A percentile compares a stretch with the other conserved stretches of the same genome.
phyloP scores from a whole-genome alignment of 169 alveolate species.

The Cryptosporidium muris region DNA sequence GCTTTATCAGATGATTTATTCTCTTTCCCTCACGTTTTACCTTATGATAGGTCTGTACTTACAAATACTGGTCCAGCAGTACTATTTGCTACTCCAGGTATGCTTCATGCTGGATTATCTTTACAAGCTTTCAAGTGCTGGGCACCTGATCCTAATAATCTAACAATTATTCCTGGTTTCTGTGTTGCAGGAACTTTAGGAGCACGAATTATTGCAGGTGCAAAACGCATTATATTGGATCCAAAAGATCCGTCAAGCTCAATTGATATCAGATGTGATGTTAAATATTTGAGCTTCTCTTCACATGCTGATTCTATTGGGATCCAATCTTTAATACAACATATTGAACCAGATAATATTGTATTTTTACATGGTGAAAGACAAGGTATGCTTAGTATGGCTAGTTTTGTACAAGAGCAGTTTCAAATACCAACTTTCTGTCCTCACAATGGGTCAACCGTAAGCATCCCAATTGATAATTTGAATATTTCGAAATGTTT shows the following conservation, averaged over 20 bases:
- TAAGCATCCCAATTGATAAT: constrained; percentile 12
- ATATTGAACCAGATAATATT: constrained; percentile 90
- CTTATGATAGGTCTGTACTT: constrained; percentile 88
- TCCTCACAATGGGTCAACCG: constrained; percentile 64
- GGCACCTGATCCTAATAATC: constrained; percentile 93
- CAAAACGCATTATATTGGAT: constrained; percentile 76
- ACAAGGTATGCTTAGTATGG: constrained; percentile 91
- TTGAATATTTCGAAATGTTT: background rate
- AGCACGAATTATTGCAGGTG: constrained; percentile 90
- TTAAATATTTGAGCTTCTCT: constrained; percentile 94
- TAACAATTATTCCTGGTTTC: constrained; percentile 97
- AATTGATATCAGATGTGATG: constrained; percentile 90
- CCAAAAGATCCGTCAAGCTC: constrained; percentile 79
- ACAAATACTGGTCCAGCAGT: constrained; percentile 96
- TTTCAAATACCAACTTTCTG: constrained; percentile 57
- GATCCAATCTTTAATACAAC: constrained; percentile 86
- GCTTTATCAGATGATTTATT: constrained; percentile 88
- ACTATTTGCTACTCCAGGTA: constrained; percentile 99
- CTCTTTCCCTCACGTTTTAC: constrained; percentile 90
- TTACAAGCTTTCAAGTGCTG: constrained; percentile 94
- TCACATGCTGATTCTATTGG: constrained; percentile 99
- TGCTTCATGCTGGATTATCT: constrained; percentile 97
- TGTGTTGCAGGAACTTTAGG: constrained; percentile 98
- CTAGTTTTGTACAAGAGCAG: constrained; percentile 67
- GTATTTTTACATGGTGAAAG: constrained; percentile 98